Percentiles rank a stretch among this genome's conserved stretches.
Evolutionary conservation across 495 filamentous ascomycete genomes (phyloP).

Genomic region (Penicillium pulvis): DNA sequence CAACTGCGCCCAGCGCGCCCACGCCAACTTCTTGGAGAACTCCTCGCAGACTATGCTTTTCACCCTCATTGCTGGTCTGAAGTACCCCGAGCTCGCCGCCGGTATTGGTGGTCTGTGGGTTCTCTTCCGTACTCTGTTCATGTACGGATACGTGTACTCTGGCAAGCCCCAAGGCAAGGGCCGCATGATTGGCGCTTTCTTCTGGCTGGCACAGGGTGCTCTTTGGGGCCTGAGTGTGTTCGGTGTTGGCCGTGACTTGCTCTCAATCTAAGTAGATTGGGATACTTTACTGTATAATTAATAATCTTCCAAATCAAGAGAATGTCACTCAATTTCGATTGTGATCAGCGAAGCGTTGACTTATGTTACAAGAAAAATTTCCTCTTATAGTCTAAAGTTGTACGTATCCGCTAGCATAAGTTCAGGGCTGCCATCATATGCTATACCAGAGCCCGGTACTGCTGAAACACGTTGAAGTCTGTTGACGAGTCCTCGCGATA

Average conservation of each 20-base stretch:
- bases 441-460: no score
- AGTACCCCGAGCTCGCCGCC: constrained; percentile 58
- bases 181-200: constrained; percentile 38
- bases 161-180: constrained; percentile 51
- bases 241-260: constrained; percentile 40
- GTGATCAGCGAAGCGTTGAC: no score
- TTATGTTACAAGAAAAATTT: no score
- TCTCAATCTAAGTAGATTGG: constrained; percentile 19
- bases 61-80: constrained; percentile 57
- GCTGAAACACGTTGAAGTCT: no score
- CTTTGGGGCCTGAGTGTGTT: constrained; percentile 49
- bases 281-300: not conserved
- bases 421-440: no score
- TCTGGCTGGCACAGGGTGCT: constrained; percentile 45
- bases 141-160: constrained; percentile 60
- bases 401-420: no score
- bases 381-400: no score
- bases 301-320: not conserved
- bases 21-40: constrained; percentile 72
- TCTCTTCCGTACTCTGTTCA: constrained; percentile 53
- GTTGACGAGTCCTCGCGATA: no score
- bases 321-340: not conserved
- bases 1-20: constrained; percentile 73
- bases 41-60: constrained; percentile 57
- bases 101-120: constrained; percentile 59